Evolutionary conservation across 352 stramenopile genomes (phyloP).

Genomic region (Globisporangium rhizosaccharum): DNA sequence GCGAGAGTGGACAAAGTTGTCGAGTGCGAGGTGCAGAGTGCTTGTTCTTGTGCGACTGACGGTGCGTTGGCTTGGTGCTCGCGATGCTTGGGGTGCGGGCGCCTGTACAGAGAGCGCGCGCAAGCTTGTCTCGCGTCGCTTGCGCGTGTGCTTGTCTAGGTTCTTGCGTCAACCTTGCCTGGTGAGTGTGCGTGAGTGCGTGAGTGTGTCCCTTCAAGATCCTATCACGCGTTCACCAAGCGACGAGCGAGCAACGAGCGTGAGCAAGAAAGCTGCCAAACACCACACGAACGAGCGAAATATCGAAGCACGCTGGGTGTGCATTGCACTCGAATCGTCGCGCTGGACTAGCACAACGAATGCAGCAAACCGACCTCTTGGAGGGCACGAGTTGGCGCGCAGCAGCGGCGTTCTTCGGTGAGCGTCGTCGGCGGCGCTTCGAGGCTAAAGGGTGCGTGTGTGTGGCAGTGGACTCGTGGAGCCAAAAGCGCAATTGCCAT

Average conservation of each 20-base stretch:
- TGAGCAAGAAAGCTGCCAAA: neutral
- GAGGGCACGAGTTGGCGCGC: neutral
- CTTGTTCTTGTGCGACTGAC: slow-evolving; percentile 3
- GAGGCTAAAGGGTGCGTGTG: neutral
- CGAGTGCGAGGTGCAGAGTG: neutral
- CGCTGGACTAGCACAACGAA: neutral
- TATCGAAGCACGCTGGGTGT: slow-evolving; percentile 1
- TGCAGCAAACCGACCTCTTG: slow-evolving; percentile 5
- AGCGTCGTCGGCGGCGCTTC: no score
- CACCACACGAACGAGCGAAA: neutral
- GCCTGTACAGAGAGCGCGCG: no score
- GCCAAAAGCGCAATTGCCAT: slow-evolving; percentile 12
- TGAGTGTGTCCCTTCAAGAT: slow-evolving; percentile 8
- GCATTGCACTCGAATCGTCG: slow-evolving; percentile 6
- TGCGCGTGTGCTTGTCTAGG: no score
- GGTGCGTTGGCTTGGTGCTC: neutral
- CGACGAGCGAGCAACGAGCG: neutral
- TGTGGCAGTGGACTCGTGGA: slow-evolving; percentile 3
- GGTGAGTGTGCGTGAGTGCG: neutral
- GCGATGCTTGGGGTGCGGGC: no score
- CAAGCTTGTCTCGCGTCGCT: no score
- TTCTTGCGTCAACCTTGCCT: neutral
- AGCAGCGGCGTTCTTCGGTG: no score
- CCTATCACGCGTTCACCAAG: neutral
- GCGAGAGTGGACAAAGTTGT: neutral